Evolutionary conservation across 768 basidiomycete species (phyloP).

Genomic region (Mrakia frigida): DNA sequence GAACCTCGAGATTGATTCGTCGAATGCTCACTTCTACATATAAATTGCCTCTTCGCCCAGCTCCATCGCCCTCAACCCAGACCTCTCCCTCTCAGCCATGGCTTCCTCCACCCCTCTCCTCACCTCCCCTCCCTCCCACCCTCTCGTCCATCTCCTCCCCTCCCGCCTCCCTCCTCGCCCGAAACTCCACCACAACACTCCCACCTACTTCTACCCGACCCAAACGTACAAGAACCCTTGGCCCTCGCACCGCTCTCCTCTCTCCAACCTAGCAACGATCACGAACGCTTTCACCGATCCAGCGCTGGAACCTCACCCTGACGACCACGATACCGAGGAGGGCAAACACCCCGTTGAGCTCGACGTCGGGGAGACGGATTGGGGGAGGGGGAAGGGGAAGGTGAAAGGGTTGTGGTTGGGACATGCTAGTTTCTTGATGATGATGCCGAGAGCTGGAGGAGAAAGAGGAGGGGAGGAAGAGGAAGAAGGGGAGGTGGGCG

Average conservation of each 20-base stretch:
- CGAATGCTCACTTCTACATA: too few species aligned
- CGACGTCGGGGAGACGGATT: background rate
- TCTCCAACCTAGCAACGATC: slow-evolving; percentile 6
- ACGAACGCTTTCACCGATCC: slow-evolving; percentile 13
- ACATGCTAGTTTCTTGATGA: slow-evolving; percentile 25
- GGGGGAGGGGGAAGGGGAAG: background rate
- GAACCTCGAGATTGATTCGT: too few species aligned
- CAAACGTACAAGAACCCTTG: slow-evolving; percentile 29
- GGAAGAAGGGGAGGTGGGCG: background rate
- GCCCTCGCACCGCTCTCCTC: slow-evolving; percentile 25
- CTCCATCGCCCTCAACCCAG: too few species aligned
- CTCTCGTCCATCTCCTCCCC: background rate
- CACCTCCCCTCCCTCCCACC: background rate
- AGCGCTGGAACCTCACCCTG: background rate
- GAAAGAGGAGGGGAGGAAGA: too few species aligned
- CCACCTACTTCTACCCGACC: background rate
- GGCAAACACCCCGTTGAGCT: slow-evolving; percentile 8
- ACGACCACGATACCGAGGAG: slow-evolving; percentile 18
- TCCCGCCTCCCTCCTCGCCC: background rate
- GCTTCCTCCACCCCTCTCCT: too few species aligned
- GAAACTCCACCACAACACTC: background rate
- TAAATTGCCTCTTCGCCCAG: too few species aligned
- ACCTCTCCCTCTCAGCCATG: too few species aligned
- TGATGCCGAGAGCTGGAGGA: slow-evolving; percentile 1
- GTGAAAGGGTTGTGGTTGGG: slow-evolving; percentile 26